A percentile compares a stretch with the other conserved stretches of the same genome.
Evolutionary conservation across 495 filamentous ascomycete genomes (phyloP).

Genomic region (Endocarpon pusillum): DNA sequence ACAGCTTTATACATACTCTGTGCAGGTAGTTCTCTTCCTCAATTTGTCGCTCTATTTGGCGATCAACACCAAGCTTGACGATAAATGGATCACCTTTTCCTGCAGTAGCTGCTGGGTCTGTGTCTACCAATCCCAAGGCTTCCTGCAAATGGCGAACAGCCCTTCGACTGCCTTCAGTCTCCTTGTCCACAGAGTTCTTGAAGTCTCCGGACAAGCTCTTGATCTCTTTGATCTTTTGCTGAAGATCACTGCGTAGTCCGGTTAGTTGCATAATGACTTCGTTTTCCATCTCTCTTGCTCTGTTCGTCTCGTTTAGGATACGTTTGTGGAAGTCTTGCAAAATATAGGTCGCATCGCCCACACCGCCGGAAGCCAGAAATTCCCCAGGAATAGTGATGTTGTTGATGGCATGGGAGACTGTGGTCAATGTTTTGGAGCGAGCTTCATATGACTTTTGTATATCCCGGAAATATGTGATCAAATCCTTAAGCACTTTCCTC

Average conservation of each 20-base stretch:
- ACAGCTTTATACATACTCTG: slow-evolving; percentile 58
- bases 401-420: slow-evolving; percentile 68
- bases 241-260: slow-evolving; percentile 70
- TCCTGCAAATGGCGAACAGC: slow-evolving; percentile 68
- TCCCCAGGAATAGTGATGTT: slow-evolving; percentile 52
- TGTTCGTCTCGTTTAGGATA: slow-evolving; percentile 65
- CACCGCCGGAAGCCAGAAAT: slow-evolving; percentile 62
- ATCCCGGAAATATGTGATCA: slow-evolving; percentile 89
- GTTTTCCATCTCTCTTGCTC: slow-evolving; percentile 74
- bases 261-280: slow-evolving; percentile 80
- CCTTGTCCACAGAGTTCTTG: slow-evolving; percentile 55
- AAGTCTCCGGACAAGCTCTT: slow-evolving; percentile 84
- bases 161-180: slow-evolving; percentile 36
- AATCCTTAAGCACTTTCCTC: slow-evolving; percentile 87
- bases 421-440: slow-evolving; percentile 63
- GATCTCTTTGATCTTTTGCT: slow-evolving; percentile 96
- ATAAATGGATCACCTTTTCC: slow-evolving; percentile 89
- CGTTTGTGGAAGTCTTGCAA: slow-evolving; percentile 70
- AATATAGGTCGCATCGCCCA: slow-evolving; percentile 71
- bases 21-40: slow-evolving; percentile 97
- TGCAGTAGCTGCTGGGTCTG: slow-evolving; percentile 52
- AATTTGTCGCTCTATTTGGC: slow-evolving; percentile 77
- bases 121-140: slow-evolving; percentile 55
- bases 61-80: slow-evolving; percentile 64
- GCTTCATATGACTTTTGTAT: slow-evolving; percentile 81